phyloP scores from a whole-genome alignment of 1,139 yeast genomes.

The Candida tetrigidarum region DNA sequence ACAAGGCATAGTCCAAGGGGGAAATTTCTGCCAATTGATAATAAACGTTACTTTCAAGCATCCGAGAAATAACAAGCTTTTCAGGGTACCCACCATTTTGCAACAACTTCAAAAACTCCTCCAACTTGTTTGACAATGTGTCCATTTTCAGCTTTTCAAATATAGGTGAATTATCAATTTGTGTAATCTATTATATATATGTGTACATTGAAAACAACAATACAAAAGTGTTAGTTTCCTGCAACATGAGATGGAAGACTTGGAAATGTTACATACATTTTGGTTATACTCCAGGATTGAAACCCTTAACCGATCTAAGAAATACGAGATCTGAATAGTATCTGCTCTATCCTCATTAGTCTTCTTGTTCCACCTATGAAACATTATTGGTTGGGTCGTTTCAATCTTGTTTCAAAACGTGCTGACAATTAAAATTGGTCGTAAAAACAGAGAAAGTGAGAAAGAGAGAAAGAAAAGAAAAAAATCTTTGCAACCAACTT shows the following conservation, averaged over 20 bases:
- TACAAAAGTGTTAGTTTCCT: too few relatives aligned
- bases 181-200: too few relatives aligned
- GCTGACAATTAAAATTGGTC: not conserved
- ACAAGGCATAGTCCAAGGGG: conserved; percentile 11
- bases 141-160: conserved; percentile 10
- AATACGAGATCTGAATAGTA: conserved; percentile 12
- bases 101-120: conserved; percentile 7
- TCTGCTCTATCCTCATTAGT: not conserved
- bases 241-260: too few relatives aligned
- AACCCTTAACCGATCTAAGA: conserved; percentile 11
- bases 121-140: conserved; percentile 9
- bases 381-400: conserved; percentile 3
- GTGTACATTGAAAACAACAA: too few relatives aligned
- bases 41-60: conserved; percentile 15
- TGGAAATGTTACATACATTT: conserved; percentile 11
- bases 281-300: conserved; percentile 11
- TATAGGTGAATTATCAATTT: conserved; percentile 1
- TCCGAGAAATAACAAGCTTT: conserved; percentile 4
- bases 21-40: conserved; percentile 15
- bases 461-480: not conserved
- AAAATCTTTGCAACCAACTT: conserved; percentile 3
- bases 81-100: conserved; percentile 8
- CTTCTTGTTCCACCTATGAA: not conserved
- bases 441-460: conserved; percentile 3
- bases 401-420: conserved; percentile 1